Evolutionary conservation across 345 rosid species (phyloP).

Genomic region (Citrus reticulata): DNA sequence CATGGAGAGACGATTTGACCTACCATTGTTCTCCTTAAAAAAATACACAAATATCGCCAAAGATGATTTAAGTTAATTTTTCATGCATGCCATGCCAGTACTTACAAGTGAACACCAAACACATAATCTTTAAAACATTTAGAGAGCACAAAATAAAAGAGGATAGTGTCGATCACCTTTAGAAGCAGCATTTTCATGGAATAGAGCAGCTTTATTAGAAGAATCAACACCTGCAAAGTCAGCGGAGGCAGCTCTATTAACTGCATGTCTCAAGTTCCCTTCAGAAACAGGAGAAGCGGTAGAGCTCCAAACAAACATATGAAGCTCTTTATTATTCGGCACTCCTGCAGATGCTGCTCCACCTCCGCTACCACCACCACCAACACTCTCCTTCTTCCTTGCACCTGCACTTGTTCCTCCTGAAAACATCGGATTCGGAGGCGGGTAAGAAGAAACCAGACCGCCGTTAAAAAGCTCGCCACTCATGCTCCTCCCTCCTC

Average conservation of each 20-base stretch:
- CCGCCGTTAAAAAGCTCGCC: conserved; percentile 28
- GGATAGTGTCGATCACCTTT: conserved; percentile 4
- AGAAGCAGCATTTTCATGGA: conserved; percentile 6
- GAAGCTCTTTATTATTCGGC: conserved; percentile 26
- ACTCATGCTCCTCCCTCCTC: conserved; percentile 29
- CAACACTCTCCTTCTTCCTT: neutral
- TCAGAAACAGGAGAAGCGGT: conserved; percentile 36
- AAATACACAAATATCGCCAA: neutral
- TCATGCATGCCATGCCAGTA: neutral
- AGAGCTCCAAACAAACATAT: conserved; percentile 50
- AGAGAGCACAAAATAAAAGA: neutral
- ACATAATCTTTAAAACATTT: neutral
- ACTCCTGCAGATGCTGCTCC: neutral
- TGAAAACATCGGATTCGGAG: conserved; percentile 20
- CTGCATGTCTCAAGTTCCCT: conserved; percentile 13
- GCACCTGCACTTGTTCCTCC: conserved; percentile 5
- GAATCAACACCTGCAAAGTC: conserved; percentile 8
- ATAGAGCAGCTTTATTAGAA: neutral
- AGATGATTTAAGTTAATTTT: neutral
- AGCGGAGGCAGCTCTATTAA: conserved; percentile 13
- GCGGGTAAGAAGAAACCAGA: conserved; percentile 10
- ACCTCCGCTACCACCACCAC: neutral
- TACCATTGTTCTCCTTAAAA: neutral
- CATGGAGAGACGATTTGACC: neutral
- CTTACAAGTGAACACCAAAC: neutral